Conservation (phyloP, 805 yeast genomes). For the Candida parachauliodes region DNA sequence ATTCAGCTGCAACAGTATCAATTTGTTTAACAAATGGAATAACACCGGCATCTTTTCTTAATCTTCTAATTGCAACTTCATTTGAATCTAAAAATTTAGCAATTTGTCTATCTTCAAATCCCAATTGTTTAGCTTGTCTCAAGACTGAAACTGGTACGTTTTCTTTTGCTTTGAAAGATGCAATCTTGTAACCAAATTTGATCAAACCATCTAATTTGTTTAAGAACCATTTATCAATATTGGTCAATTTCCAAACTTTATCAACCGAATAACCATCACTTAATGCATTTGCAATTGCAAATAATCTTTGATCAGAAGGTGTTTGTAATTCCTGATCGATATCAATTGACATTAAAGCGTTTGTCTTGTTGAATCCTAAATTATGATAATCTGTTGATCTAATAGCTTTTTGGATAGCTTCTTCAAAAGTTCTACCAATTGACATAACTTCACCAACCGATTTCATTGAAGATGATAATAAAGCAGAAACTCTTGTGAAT, state of each 20-base stretch:
- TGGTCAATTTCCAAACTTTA: conserved; percentile 84
- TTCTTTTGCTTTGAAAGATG: conserved; percentile 53
- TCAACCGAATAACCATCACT: conserved; percentile 86
- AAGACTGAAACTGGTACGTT: conserved; percentile 60
- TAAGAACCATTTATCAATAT: conserved; percentile 95
- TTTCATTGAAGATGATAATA: conserved; percentile 91
- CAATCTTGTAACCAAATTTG: conserved; percentile 61
- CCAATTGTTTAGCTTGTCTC: conserved; percentile 90
- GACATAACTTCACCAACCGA: conserved; percentile 99
- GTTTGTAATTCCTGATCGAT: conserved; percentile 91
- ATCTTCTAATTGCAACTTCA: conserved; percentile 87
- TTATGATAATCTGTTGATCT: conserved; percentile 95
- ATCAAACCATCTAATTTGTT: conserved; percentile 77
- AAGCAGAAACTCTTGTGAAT: conserved; percentile 86
- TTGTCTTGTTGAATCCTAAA: conserved; percentile 85
- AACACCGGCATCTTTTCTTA: conserved; percentile 82
- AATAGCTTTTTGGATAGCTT: conserved; percentile 96
- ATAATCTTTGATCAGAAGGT: conserved; percentile 95
- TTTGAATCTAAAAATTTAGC: conserved; percentile 85
- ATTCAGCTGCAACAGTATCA: conserved; percentile 98
- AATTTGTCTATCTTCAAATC: conserved; percentile 94
- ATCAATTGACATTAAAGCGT: conserved; percentile 84
- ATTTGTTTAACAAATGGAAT: conserved; percentile 93
- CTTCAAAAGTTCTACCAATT: conserved; percentile 96
- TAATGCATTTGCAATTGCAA: conserved; percentile 95